Percentiles rank a stretch among this genome's conserved stretches.
Conservation (phyloP, 1,284 basidiomycete genomes). For the Mycosarcoma maydis region DNA sequence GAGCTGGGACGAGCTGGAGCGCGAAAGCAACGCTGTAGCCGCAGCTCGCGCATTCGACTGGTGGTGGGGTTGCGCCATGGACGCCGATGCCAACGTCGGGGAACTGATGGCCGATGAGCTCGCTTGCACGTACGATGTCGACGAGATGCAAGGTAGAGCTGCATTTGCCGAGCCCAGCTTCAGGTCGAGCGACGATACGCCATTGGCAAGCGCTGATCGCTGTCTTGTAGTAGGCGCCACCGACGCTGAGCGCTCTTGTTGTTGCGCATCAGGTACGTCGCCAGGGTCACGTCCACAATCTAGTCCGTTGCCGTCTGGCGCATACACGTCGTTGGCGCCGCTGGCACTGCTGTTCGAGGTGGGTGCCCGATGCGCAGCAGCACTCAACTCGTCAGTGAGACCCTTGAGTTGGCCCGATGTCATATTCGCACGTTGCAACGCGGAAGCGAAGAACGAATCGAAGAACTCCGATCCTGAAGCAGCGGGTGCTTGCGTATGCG, state of each 20-base stretch:
- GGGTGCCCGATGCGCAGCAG: slow-evolving; percentile 29
- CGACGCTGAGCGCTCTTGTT: neutral
- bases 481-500: neutral
- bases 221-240: slow-evolving; percentile 1
- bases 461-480: slow-evolving; percentile 37
- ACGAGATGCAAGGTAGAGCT: slow-evolving; percentile 8
- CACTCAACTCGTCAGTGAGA: slow-evolving; percentile 3
- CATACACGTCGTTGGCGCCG: slow-evolving; percentile 22
- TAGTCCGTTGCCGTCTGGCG: slow-evolving; percentile 41
- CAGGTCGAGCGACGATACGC: slow-evolving; percentile 32
- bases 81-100: neutral
- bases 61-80: neutral
- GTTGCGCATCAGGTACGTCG: slow-evolving; percentile 10
- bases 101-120: slow-evolving; percentile 6
- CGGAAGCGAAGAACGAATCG: slow-evolving; percentile 45
- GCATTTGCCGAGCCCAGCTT: slow-evolving; percentile 15
- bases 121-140: slow-evolving; percentile 19
- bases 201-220: slow-evolving; percentile 28
- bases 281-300: slow-evolving; percentile 50
- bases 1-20: slow-evolving; percentile 10
- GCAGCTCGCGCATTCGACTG: slow-evolving; percentile 34
- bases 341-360: neutral
- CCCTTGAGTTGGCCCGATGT: slow-evolving; percentile 31
- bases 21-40: slow-evolving; percentile 30
- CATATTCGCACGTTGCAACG: slow-evolving; percentile 45